Evolutionary conservation across 2,329 filamentous ascomycete genomes (phyloP), one percentile per base, ranked within the genome.

Genomic region (Ophiosphaerella narmari): DNA sequence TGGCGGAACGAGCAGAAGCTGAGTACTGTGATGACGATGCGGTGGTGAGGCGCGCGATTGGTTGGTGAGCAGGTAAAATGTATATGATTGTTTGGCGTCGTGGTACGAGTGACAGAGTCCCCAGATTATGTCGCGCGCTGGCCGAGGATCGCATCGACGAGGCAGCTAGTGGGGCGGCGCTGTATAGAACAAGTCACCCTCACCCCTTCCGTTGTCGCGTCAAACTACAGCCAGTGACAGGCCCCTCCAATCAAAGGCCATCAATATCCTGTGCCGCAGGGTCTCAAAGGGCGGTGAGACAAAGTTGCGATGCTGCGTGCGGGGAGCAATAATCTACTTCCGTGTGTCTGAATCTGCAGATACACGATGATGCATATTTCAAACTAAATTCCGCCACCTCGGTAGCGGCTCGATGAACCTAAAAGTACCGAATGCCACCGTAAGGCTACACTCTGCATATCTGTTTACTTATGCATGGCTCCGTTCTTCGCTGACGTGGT

Each of bases 61-160:
- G 53, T 42, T 51, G 49, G 40, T 48, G 49, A 43, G 43, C 40
- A 23, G 54, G 44, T 24, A 43, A 48, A 35, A 34, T 46, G 36
- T 46, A 23, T 42, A 51, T 34, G 48, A 46, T 43, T 39, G 55
- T 48, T 48, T 39, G 53, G 39, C 39, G 51, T 46, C 29, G 59
- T 57, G 48, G 49, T 52, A 60, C 55, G 23, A 57, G 57, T 54
- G 44, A 55, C 53, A 52, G 48, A 48, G 59, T 57, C 55, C 58
- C 62, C 53, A 66, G 57, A 57, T 52, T 51, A 46, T 55, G 62
- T 60, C 53, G 53, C 52, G 53, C 46, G 48, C 52, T 53, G 42
- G 32, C 52, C 31, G 32, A 38, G 36, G 50, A 43, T 49, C 54
- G 50, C 67, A 71, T 71, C 54, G 62, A 71, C 65, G 49, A 59